Evolutionary conservation across 2,329 filamentous ascomycete genomes (phyloP).

Genomic region (Aspergillus sp.): DNA sequence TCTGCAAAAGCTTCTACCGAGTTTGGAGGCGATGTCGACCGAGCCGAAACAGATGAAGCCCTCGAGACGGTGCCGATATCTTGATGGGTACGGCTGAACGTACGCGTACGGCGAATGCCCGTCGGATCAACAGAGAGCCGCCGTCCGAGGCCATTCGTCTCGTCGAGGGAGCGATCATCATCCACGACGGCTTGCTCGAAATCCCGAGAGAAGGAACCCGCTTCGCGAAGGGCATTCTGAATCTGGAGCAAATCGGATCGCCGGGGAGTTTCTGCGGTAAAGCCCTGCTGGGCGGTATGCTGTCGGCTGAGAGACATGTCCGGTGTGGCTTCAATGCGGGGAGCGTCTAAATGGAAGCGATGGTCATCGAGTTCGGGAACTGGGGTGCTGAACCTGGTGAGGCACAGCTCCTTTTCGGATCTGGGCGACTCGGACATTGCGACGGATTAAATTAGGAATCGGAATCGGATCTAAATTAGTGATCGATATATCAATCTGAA

Average conservation of each 20-base stretch:
- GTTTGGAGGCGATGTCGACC: slow-evolving; percentile 84
- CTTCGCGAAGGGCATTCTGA: slow-evolving; percentile 44
- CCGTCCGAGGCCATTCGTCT: slow-evolving; percentile 33
- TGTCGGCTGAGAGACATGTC: slow-evolving; percentile 32
- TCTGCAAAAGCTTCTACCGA: slow-evolving; percentile 97
- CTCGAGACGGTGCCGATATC: slow-evolving; percentile 43
- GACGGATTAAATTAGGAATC: not conserved
- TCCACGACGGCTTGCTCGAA: slow-evolving; percentile 84
- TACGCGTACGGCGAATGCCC: slow-evolving; percentile 31
- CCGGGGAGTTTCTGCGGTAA: slow-evolving; percentile 49
- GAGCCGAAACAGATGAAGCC: slow-evolving; percentile 53
- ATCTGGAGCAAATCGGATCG: slow-evolving; percentile 47
- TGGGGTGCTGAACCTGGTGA: slow-evolving; percentile 62
- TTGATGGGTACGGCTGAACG: slow-evolving; percentile 35
- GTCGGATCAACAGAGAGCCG: slow-evolving; percentile 43
- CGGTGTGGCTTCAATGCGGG: slow-evolving; percentile 33
- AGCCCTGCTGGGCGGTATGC: slow-evolving; percentile 46
- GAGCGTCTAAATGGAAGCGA: slow-evolving; percentile 52
- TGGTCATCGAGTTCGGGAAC: slow-evolving; percentile 78
- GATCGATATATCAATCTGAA: not conserved
- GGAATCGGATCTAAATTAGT: not conserved
- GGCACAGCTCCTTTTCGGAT: slow-evolving; percentile 62
- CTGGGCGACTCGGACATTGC: slow-evolving; percentile 53
- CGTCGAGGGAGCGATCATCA: slow-evolving; percentile 56
- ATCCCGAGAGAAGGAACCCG: slow-evolving; percentile 63